These are phyloP conservation scores for Hirschfeldia incana DNA, from an alignment of 345 rosid species.

Conservation along the genomic window DNA sequence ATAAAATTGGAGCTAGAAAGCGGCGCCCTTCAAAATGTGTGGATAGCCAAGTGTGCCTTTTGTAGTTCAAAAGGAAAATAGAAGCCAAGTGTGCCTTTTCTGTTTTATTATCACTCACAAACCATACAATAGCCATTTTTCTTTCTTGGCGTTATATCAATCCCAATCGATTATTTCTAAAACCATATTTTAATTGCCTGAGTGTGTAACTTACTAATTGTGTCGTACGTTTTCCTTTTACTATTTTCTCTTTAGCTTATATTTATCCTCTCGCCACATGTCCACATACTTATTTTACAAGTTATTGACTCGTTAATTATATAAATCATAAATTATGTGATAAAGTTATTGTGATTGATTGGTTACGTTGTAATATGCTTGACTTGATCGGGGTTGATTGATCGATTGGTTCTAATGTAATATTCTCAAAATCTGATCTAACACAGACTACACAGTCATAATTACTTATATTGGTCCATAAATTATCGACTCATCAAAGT, in stretches of 20 bases:
- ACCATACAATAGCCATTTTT: not conserved
- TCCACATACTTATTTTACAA: not conserved
- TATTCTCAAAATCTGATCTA: not conserved
- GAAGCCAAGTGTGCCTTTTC: not conserved
- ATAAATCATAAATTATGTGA: not conserved
- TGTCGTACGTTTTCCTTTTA: not conserved
- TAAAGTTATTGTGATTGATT: not conserved
- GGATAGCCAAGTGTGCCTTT: conserved; percentile 19
- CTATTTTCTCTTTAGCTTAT: not conserved
- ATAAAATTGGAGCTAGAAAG: conserved; percentile 9
- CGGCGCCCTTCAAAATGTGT: conserved; percentile 26
- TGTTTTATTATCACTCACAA: not conserved
- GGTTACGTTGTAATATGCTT: not conserved
- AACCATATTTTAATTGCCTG: not conserved
- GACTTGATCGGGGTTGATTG: not conserved
- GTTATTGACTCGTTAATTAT: not conserved
- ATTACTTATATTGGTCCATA: not conserved
- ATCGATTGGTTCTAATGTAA: not conserved
- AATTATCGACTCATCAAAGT: not conserved
- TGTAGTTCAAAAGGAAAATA: too few relatives aligned
- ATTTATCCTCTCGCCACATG: not conserved
- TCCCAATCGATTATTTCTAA: not conserved
- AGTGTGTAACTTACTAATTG: not conserved
- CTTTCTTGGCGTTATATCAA: not conserved
- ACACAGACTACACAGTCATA: not conserved